These are phyloP conservation scores for Fusarium paranaense DNA, from an alignment of 2,329 filamentous ascomycete species.

Conservation along the genomic window DNA sequence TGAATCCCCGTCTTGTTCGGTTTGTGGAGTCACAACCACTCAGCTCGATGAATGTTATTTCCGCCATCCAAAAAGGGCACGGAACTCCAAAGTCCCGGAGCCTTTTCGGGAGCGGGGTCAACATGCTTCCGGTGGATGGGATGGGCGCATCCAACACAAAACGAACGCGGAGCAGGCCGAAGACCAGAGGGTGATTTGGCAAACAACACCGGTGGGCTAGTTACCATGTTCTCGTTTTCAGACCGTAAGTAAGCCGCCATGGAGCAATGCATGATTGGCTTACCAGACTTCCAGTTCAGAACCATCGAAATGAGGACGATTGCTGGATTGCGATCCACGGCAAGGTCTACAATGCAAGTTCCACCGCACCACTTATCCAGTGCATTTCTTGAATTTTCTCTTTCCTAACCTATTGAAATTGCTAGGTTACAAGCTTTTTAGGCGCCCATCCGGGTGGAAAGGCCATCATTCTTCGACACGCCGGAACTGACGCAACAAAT, in stretches of 20 bases:
- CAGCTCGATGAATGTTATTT: background rate
- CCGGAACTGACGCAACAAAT: conserved; percentile 21
- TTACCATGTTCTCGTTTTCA: background rate
- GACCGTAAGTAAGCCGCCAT: conserved; percentile 6
- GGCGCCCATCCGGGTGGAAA: conserved; percentile 15
- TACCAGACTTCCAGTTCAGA: background rate
- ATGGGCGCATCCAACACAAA: background rate
- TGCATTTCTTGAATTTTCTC: background rate
- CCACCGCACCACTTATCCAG: background rate
- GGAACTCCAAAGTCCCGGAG: background rate
- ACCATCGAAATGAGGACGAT: background rate
- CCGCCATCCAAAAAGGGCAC: background rate
- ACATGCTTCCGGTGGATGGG: background rate
- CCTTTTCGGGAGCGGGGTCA: background rate
- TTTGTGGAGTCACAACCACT: background rate
- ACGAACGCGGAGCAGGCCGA: background rate
- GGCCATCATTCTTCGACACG: conserved; percentile 15
- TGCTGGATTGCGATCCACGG: conserved; percentile 19
- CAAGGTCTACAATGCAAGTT: conserved; percentile 15
- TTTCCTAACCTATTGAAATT: background rate
- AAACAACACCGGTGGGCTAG: background rate
- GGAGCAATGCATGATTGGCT: background rate
- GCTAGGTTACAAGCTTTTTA: conserved; percentile 12
- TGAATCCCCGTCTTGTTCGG: background rate
- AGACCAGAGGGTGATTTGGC: background rate